phyloP scores from a whole-genome alignment of 306 rosid genomes.

The Inga leiocalycina region DNA sequence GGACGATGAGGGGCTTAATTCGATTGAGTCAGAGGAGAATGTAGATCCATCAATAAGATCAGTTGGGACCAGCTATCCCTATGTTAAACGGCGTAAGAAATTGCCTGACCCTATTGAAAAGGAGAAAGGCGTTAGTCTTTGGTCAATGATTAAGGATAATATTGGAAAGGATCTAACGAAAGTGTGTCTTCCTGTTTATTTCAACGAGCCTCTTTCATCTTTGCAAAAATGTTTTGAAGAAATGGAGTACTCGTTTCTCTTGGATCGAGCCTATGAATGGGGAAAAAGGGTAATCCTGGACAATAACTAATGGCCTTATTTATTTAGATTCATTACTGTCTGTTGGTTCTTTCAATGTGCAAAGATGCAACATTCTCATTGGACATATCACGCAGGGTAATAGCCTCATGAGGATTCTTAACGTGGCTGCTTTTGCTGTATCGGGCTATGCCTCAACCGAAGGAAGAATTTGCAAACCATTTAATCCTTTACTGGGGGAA shows the following conservation, averaged over 20 bases:
- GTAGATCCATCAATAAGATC: constrained; percentile 65
- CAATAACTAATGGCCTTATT: background rate
- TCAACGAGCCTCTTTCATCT: constrained; percentile 94
- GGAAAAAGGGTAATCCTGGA: constrained; percentile 74
- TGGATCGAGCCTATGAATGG: constrained; percentile 95
- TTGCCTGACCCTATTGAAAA: constrained; percentile 94
- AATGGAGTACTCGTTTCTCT: constrained; percentile 88
- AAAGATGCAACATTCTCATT: constrained; percentile 8
- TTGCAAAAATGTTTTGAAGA: constrained; percentile 92
- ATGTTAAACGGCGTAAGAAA: constrained; percentile 84
- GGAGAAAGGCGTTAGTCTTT: constrained; percentile 95
- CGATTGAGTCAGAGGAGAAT: constrained; percentile 70
- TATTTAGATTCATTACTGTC: background rate
- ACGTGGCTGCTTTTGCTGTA: constrained; percentile 98
- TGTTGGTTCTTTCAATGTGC: constrained; percentile 15
- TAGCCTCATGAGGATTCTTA: constrained; percentile 87
- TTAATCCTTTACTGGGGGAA: constrained; percentile 92
- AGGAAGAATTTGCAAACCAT: constrained; percentile 93
- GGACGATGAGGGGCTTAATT: constrained; percentile 66
- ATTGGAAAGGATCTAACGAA: constrained; percentile 96
- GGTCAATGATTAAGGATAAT: constrained; percentile 98
- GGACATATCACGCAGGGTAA: constrained; percentile 68
- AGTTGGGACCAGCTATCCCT: constrained; percentile 66
- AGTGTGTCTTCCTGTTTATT: constrained; percentile 96
- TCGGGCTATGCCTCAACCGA: constrained; percentile 97